Percentiles rank a stretch among this genome's conserved stretches.
Evolutionary conservation across 805 yeast species (phyloP).

Genomic region (Starmerella apis): DNA sequence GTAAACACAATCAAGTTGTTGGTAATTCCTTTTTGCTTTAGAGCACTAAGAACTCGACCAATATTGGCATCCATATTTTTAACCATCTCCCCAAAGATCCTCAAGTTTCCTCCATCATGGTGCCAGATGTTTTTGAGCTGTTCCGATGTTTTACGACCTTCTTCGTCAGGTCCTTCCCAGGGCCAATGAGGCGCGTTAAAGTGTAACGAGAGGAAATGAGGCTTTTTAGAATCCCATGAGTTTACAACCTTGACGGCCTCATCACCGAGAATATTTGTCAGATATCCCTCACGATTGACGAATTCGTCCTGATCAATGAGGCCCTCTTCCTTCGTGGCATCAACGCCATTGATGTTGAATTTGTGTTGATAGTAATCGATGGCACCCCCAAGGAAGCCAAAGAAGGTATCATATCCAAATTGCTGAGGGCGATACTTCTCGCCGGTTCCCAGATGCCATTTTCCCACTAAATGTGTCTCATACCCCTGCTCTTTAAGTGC

Average conservation of each 20-base stretch:
- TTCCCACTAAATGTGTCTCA: slow-evolving; percentile 45
- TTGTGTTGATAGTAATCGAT: slow-evolving; percentile 23
- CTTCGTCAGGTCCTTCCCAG: slow-evolving; percentile 44
- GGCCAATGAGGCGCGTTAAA: slow-evolving; percentile 65
- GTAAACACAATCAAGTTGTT: slow-evolving; percentile 49
- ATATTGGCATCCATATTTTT: slow-evolving; percentile 43
- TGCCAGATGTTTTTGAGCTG: slow-evolving; percentile 42
- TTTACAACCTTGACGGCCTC: slow-evolving; percentile 32
- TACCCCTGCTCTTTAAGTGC: slow-evolving; percentile 42
- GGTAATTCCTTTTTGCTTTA: slow-evolving; percentile 38
- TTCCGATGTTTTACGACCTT: slow-evolving; percentile 33
- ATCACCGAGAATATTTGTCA: slow-evolving; percentile 25
- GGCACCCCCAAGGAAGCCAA: slow-evolving; percentile 25
- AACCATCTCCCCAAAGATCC: slow-evolving; percentile 54
- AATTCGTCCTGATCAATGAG: slow-evolving; percentile 23
- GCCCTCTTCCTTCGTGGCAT: slow-evolving; percentile 19
- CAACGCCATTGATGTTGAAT: slow-evolving; percentile 12
- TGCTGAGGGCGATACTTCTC: slow-evolving; percentile 30
- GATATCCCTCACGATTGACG: slow-evolving; percentile 24
- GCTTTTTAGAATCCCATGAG: slow-evolving; percentile 28
- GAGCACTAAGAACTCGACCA: slow-evolving; percentile 39
- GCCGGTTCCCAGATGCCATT: slow-evolving; percentile 49
- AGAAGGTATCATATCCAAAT: slow-evolving; percentile 25
- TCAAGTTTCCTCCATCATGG: slow-evolving; percentile 41
- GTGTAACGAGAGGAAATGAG: slow-evolving; percentile 46